Base-by-base conservation (phyloP, 306 rosid genomes). In the Spatholobus suberectus region DNA sequence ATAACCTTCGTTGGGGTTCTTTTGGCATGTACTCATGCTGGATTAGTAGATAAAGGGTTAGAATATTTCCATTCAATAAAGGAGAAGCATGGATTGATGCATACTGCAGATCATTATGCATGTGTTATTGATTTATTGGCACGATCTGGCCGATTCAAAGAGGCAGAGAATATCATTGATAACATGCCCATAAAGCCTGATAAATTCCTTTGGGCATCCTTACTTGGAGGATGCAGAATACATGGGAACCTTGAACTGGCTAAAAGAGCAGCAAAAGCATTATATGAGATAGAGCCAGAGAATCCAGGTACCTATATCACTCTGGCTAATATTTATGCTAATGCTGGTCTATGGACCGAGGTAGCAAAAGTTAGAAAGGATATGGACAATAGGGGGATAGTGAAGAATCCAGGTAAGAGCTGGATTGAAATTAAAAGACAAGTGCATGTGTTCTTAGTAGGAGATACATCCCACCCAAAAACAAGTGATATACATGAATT, bases 361-460 rank as follows among this genome's bases (percentile, higher is more conserved):
- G 70, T 29, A 63, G 23, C 70, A 23, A 63, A 63, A 32, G 70
- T 63, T 32, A 29, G 70, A 32, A 63, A 63, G 43, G 43, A 63
- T 63, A 63, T 63, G 70, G 43, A 29, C 23, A 29, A 32, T 63
- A 29, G 11, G 21, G 70, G 70, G 43, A 63, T 63, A 63, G 43
- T 63, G 70, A 63, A 63, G 24, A 63, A 63, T 13, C 70, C 70
- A 63, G 70, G 70, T 32, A 63, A 63, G 43, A 63, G 70, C 43
- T 63, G 70, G 70, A 63, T 63, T 63, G 70, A 63, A 63, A 29
- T 63, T 63, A 63, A 63, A 63, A 63, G 70, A 63, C 41, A 63
- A 63, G 43, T 63, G 23, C 70, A 63, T 32, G 70, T 63, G 23
- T 63, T 63, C 70, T 29, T 63, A 32, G 70, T 63, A 32, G 70